Conservation (phyloP, 306 rosid genomes). For the Acacia confusa region DNA sequence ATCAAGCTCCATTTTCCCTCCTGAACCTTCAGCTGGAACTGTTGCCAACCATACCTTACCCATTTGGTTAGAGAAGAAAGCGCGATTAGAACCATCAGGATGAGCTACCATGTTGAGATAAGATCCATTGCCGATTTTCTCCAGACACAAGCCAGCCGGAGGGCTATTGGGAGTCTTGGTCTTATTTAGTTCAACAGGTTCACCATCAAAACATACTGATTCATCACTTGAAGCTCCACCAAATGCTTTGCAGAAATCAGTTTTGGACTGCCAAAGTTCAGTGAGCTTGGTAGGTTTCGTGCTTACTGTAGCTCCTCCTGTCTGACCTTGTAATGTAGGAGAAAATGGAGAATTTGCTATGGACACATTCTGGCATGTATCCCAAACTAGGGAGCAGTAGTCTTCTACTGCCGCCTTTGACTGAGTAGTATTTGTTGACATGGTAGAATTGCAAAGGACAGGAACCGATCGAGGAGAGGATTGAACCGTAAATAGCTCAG, state of each 20-base stretch:
- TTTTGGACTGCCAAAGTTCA: conserved; percentile 78
- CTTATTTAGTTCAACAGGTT: conserved; percentile 61
- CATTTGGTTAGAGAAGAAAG: conserved; percentile 74
- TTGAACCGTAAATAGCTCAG: conserved; percentile 56
- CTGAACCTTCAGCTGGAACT: conserved; percentile 73
- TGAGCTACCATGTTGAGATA: conserved; percentile 88
- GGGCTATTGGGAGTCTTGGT: conserved; percentile 41
- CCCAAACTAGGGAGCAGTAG: conserved; percentile 81
- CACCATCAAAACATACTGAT: conserved; percentile 77
- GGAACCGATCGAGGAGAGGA: conserved; percentile 74
- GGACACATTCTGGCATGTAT: conserved; percentile 72
- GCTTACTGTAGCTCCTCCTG: conserved; percentile 47
- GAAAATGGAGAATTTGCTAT: conserved; percentile 80
- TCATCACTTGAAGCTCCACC: conserved; percentile 68
- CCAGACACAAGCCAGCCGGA: conserved; percentile 83
- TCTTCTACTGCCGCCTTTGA: conserved; percentile 50
- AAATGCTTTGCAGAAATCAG: conserved; percentile 74
- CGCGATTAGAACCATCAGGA: conserved; percentile 93
- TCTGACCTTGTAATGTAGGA: conserved; percentile 64
- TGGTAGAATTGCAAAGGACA: conserved; percentile 75
- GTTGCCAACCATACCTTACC: conserved; percentile 87
- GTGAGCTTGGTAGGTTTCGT: conserved; percentile 53
- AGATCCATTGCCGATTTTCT: conserved; percentile 91
- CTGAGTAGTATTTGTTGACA: conserved; percentile 65
- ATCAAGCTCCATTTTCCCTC: conserved; percentile 56